These are phyloP conservation scores for Mrakiaceae sp. DNA, from an alignment of 1,284 basidiomycete species.

Conservation along the genomic window DNA sequence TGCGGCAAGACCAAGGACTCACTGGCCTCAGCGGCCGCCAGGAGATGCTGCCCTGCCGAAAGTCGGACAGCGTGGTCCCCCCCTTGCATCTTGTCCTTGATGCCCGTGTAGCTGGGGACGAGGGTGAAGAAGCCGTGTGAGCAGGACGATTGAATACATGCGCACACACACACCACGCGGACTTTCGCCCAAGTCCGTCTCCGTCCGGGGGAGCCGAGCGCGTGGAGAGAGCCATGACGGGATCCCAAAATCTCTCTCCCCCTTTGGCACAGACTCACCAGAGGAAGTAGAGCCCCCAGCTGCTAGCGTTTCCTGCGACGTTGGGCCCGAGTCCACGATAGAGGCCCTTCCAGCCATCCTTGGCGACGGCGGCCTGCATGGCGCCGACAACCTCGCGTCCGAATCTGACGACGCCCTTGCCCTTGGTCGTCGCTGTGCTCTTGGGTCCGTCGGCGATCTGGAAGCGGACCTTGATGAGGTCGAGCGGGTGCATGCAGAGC, in stretches of 20 bases:
- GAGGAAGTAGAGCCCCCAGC: conserved; percentile 96
- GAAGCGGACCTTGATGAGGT: conserved; percentile 89
- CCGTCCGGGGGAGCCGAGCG: too few relatives aligned
- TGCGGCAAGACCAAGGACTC: conserved; percentile 34
- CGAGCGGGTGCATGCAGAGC: conserved; percentile 94
- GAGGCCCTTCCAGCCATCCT: conserved; percentile 72
- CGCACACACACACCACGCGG: neutral
- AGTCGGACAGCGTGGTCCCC: conserved; percentile 38
- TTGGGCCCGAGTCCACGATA: conserved; percentile 88
- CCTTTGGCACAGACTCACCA: conserved; percentile 52
- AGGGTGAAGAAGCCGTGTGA: neutral
- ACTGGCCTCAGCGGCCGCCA: conserved; percentile 93
- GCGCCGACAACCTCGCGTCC: conserved; percentile 69
- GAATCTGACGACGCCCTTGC: conserved; percentile 33
- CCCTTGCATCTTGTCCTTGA: conserved; percentile 56
- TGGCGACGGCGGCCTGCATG: conserved; percentile 58
- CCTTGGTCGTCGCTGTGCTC: neutral
- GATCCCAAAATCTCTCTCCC: too few relatives aligned
- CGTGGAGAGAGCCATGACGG: too few relatives aligned
- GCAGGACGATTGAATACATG: too few relatives aligned
- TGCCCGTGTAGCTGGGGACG: conserved; percentile 70
- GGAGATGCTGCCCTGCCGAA: conserved; percentile 67
- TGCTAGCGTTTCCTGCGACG: conserved; percentile 88
- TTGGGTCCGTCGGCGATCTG: conserved; percentile 67
- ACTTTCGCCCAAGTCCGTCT: neutral